These are phyloP conservation scores for Thamnidium elegans DNA, from an alignment of 192 early-diverging fungal genomes.

Conservation along the genomic window DNA sequence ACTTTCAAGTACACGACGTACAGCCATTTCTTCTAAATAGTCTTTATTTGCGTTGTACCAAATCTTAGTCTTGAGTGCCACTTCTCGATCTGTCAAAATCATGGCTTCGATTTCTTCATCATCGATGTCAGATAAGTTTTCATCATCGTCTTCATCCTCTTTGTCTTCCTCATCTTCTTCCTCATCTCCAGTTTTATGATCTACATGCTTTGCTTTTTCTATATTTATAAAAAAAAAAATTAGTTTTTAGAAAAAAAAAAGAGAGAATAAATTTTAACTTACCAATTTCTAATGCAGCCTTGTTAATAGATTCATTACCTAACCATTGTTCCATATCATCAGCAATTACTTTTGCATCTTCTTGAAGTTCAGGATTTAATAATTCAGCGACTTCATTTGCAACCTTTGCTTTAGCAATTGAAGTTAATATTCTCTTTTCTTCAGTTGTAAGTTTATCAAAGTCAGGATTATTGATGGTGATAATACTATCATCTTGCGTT, in stretches of 20 bases:
- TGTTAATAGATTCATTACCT: constrained; percentile 23
- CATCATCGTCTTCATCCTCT: background rate
- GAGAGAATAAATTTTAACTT: background rate
- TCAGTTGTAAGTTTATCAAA: background rate
- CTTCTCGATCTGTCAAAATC: constrained; percentile 74
- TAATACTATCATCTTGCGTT: constrained; percentile 2
- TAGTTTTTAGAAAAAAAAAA: background rate
- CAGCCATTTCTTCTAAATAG: constrained; percentile 60
- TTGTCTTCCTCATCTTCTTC: constrained; percentile 11
- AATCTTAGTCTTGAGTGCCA: constrained; percentile 71
- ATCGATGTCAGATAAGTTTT: constrained; percentile 56
- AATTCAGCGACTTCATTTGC: background rate
- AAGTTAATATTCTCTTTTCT: background rate
- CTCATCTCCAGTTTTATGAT: background rate
- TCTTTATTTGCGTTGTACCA: constrained; percentile 91
- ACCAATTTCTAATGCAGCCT: constrained; percentile 37
- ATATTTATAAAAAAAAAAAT: constrained; percentile 1
- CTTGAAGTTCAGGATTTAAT: constrained; percentile 36
- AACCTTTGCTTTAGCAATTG: background rate
- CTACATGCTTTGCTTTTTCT: constrained; percentile 22
- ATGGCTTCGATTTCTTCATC: constrained; percentile 72
- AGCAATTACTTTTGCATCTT: constrained; percentile 45
- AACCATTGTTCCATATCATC: constrained; percentile 37
- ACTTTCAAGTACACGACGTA: constrained; percentile 74
- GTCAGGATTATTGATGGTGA: background rate